Percentiles rank a stretch among this genome's conserved stretches.
These are phyloP conservation scores for Ramalina intermedia DNA, from an alignment of 495 filamentous ascomycete genomes.

Conservation along the genomic window DNA sequence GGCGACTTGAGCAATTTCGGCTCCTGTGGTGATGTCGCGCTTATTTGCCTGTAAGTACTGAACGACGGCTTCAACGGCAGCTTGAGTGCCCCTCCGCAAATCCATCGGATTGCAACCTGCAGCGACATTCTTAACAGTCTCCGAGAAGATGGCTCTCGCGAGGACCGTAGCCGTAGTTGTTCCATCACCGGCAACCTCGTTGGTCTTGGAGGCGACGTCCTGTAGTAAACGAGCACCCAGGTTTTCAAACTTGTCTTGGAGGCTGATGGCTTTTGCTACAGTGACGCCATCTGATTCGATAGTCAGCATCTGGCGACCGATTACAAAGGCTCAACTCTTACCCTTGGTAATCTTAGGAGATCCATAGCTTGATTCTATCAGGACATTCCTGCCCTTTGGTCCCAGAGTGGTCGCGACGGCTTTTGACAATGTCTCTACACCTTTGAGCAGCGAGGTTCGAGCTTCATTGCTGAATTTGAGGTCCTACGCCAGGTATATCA, in stretches of 20 bases:
- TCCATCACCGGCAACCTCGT: conserved; percentile 96
- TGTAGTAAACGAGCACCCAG: conserved; percentile 91
- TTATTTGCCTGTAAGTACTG: conserved; percentile 87
- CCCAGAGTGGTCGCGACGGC: conserved; percentile 93
- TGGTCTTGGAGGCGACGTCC: conserved; percentile 98
- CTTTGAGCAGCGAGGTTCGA: conserved; percentile 72
- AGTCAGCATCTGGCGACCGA: conserved; percentile 19
- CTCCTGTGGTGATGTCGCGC: conserved; percentile 91
- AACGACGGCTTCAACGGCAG: conserved; percentile 86
- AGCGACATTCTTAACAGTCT: conserved; percentile 98
- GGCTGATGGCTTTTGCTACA: conserved; percentile 77
- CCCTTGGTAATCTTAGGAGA: conserved; percentile 99
- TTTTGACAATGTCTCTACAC: conserved; percentile 93
- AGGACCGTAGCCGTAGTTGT: conserved; percentile 96
- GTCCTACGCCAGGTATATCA: conserved; percentile 41
- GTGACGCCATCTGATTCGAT: conserved; percentile 68
- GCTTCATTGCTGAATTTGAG: conserved; percentile 96
- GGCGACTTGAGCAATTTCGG: conserved; percentile 94
- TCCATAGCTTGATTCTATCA: conserved; percentile 95
- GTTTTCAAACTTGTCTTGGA: conserved; percentile 99
- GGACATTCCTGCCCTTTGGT: conserved; percentile 93
- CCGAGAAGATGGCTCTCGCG: conserved; percentile 96
- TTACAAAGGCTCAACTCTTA: conserved; percentile 26
- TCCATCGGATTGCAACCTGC: conserved; percentile 99
- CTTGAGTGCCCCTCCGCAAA: conserved; percentile 87